Evolutionary conservation across 495 filamentous ascomycete species (phyloP), one percentile per base, ranked within the genome.

Genomic region (Xylaria bambusicola): DNA sequence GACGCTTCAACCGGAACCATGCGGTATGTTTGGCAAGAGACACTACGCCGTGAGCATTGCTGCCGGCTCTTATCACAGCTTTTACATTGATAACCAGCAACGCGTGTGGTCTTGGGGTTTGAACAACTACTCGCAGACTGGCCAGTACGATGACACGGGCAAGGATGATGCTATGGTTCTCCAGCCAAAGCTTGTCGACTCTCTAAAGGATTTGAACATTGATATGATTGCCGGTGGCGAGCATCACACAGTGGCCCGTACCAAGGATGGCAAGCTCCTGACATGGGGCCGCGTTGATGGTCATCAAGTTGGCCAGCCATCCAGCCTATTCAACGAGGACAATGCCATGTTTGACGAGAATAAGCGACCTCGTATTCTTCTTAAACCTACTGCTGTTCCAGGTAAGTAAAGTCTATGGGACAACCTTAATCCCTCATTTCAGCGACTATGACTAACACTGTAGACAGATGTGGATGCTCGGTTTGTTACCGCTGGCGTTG

Each of bases 101-200:
- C 78, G 84, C 26, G 85, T 93, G 49, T 94, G 83, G 75, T 75
- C 87, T 1, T 96, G 92, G 91, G 92, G 92, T 9, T 71, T 91
- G 41, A 96, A 96, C 73, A 89, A 86, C 65, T 94, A 87, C 66
- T 86, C 88, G 29, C 87, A 92, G 68, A 90, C 87, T 9, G 94
- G 90, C 44, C 80, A 91, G 52, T 77, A 78, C 12, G 81, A 84
- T 12, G 82, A 83, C 47, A 91, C 86, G 23, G 91, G 92, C 56
- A 80, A 80, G 12, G 68, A 84, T 15, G 85, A 85, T 7, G 64
- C 71, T 21, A 75, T 73, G 67, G 60, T 78, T 46, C 70, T 80
- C 27, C 72, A 71, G 53, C 77, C 78, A n/a, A 70, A 72, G 18
- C 38, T 74, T 18, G 67, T 81, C 42, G 52, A 61, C 2, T 80